Evolutionary conservation across 1,284 basidiomycete genomes (phyloP).

Genomic region (Inonotus hispidus): DNA sequence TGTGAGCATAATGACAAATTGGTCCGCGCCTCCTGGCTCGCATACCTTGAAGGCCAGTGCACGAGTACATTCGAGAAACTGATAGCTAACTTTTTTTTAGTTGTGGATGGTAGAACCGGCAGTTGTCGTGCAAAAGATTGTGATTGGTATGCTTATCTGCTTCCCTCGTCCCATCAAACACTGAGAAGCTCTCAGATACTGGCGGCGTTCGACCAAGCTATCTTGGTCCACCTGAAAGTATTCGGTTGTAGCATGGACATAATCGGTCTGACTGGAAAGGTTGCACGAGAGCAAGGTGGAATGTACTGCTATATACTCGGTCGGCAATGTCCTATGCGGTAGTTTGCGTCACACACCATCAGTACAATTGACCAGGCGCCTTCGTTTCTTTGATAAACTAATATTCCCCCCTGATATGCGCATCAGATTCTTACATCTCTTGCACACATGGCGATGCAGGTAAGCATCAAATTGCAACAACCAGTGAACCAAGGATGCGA

Average conservation of each 20-base stretch:
- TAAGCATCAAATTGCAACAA: no score
- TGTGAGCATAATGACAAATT: conserved; percentile 35
- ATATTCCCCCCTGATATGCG: no score
- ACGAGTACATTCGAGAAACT: not conserved
- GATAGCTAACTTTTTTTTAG: not conserved
- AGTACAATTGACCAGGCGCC: no score
- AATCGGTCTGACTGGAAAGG: no score
- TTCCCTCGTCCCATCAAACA: not conserved
- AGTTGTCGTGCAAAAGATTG: conserved; percentile 57
- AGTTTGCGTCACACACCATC: no score
- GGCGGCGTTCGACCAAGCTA: conserved; percentile 51
- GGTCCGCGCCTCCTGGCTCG: conserved; percentile 42
- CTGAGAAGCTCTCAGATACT: conserved; percentile 22
- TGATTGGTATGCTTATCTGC: conserved; percentile 34
- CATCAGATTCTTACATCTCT: no score
- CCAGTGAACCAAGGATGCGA: no score
- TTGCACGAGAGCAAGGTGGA: no score
- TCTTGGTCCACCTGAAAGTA: conserved; percentile 57
- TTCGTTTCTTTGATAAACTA: no score
- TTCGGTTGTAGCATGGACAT: conserved; percentile 22
- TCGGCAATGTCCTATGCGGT: no score
- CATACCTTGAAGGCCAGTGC: conserved; percentile 52
- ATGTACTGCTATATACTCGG: no score
- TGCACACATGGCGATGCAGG: no score
- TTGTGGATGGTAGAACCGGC: conserved; percentile 56